Evolutionary conservation across 2,329 filamentous ascomycete species (phyloP).

Genomic region (Colletotrichum magnum): DNA sequence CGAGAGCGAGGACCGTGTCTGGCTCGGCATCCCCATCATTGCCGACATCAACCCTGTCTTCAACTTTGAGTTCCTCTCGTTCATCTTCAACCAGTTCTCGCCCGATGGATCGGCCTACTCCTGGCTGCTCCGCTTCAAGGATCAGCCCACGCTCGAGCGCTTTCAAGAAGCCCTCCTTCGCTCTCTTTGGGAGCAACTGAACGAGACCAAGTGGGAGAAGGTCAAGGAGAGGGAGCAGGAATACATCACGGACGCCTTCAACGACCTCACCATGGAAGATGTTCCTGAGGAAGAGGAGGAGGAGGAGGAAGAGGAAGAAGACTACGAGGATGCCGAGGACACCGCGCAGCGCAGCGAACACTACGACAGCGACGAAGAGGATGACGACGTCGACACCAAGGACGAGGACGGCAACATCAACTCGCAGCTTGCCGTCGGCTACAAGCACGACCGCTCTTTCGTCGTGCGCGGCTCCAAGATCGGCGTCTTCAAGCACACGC

Average conservation of each 20-base stretch:
- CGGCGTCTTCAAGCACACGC: slow-evolving; percentile 97
- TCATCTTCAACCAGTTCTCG: slow-evolving; percentile 98
- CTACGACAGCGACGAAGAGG: slow-evolving; percentile 79
- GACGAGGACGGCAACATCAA: slow-evolving; percentile 88
- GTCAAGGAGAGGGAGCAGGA: slow-evolving; percentile 93
- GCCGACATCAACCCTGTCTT: slow-evolving; percentile 96
- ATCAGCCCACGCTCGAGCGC: slow-evolving; percentile 82
- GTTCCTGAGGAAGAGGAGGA: slow-evolving; percentile 60
- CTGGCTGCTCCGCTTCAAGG: slow-evolving; percentile 93
- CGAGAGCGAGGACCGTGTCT: slow-evolving; percentile 80
- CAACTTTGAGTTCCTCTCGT: slow-evolving; percentile 98
- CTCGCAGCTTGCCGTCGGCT: slow-evolving; percentile 94
- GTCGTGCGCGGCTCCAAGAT: slow-evolving; percentile 98
- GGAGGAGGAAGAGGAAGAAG: slow-evolving; percentile 66
- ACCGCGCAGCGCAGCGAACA: slow-evolving; percentile 79
- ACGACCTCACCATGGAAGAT: slow-evolving; percentile 94
- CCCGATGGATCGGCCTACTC: slow-evolving; percentile 92
- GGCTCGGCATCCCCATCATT: slow-evolving; percentile 87
- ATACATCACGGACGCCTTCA: slow-evolving; percentile 95
- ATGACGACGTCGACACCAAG: slow-evolving; percentile 78
- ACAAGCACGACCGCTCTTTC: slow-evolving; percentile 97
- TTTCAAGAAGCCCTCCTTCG: slow-evolving; percentile 97
- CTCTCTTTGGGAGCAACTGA: slow-evolving; percentile 95
- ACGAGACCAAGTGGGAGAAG: slow-evolving; percentile 94
- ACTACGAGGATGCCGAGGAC: slow-evolving; percentile 72